Evolutionary conservation across 495 filamentous ascomycete species (phyloP), one percentile per base, ranked within the genome.

Genomic region (Daldinia grandis): DNA sequence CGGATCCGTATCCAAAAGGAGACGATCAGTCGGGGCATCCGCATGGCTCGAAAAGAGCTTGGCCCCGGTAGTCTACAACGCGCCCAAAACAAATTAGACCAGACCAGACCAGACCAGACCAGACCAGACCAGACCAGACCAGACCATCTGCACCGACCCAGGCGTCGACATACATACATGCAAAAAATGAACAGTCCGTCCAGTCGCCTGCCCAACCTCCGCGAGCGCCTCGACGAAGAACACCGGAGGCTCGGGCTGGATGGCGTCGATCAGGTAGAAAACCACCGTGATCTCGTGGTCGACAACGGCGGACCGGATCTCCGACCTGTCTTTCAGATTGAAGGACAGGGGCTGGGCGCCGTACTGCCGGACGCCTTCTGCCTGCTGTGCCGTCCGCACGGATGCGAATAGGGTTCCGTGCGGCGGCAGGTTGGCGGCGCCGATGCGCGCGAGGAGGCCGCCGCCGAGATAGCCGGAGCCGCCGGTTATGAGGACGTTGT

Each of bases 391-490:
- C 0, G 78, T 79, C 10, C 84, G 80, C 4, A 85, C 81, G 0
- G 85, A 76, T 27, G 81, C 81, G 58, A 77, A 85, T 10, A 86
- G 71, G 31, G 76, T 81, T 7, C 64, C 64, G 66, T 85, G 80
- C 1, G 77, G 37, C 5, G 82, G 81, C 5, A 85, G 77, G 2
- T 76, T 69, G 17, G 80, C 76, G 1, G 59, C 25, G 8, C 66
- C 55, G 65, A 77, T 73, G n/a, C 74, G 77, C 24, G 83, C 79
- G 5, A 87, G 81, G 12, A 87, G 68, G 4, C 77, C 76, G 15
- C 85, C 85, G 7, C 84, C 84, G 0, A 87, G 79, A 58, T 87
- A 87, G 15, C 84, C 84, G 2, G 84, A 87, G 9, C 74, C 81
- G 3, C 84, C 84, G 4, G 84, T 87, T 24, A 87, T 71, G 37